Percentiles rank a stretch among this genome's conserved stretches.
Evolutionary conservation across 2,329 filamentous ascomycete genomes (phyloP).

Genomic region (Shiraia bambusicola): DNA sequence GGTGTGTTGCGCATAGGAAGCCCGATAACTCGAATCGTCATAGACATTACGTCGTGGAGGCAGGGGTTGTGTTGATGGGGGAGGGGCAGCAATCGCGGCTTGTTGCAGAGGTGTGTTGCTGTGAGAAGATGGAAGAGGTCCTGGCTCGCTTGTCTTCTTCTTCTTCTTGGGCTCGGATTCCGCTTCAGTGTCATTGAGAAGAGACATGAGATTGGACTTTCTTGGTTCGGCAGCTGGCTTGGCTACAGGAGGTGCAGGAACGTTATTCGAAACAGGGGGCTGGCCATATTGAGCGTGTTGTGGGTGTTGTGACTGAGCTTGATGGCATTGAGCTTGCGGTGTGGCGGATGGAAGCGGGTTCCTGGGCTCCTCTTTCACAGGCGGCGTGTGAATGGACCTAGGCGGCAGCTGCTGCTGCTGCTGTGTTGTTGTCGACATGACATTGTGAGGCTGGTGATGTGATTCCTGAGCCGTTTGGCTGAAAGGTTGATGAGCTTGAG

Average conservation of each 20-base stretch:
- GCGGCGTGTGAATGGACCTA: slow-evolving; percentile 33
- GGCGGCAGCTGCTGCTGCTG: slow-evolving; percentile 24
- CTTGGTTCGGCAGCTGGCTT: slow-evolving; percentile 37
- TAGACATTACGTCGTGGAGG: slow-evolving; percentile 31
- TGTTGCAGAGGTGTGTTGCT: slow-evolving; percentile 40
- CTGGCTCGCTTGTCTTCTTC: slow-evolving; percentile 38
- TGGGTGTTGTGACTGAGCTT: slow-evolving; percentile 23
- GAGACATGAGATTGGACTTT: slow-evolving; percentile 42
- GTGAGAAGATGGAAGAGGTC: slow-evolving; percentile 37
- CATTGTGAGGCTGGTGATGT: slow-evolving; percentile 20
- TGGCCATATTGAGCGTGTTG: slow-evolving; percentile 24
- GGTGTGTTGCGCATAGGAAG: slow-evolving; percentile 31
- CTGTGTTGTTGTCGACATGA: slow-evolving; percentile 15
- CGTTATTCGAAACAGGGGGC: slow-evolving; percentile 17
- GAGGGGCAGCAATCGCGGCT: slow-evolving; percentile 35
- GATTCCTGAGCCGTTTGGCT: slow-evolving; percentile 24
- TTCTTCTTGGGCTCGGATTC: slow-evolving; percentile 37
- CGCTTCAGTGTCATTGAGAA: slow-evolving; percentile 43
- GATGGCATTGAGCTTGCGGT: slow-evolving; percentile 21
- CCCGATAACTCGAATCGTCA: slow-evolving; percentile 27
- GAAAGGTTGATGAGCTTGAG: slow-evolving; percentile 29
- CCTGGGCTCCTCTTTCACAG: slow-evolving; percentile 39
- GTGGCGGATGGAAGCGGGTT: slow-evolving; percentile 24
- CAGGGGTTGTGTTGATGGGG: slow-evolving; percentile 24
- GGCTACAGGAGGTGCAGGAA: slow-evolving; percentile 18